Conservation (phyloP, 2,329 filamentous ascomycete genomes). For the Capronia americana region DNA sequence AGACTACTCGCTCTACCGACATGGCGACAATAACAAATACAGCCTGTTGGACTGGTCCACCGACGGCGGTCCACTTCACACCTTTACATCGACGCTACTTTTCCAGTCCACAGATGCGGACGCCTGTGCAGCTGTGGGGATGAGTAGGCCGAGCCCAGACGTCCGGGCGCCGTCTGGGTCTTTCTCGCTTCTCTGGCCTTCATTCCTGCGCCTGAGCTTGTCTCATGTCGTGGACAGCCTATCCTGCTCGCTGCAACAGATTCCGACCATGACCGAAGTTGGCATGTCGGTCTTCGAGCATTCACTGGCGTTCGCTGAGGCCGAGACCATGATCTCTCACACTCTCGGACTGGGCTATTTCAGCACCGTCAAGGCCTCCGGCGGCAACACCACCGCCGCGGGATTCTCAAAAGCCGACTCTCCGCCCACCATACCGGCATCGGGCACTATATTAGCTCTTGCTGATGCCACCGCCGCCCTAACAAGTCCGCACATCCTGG, state of each 20-base stretch:
- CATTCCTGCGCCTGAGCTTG: constrained; percentile 61
- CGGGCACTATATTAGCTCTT: constrained; percentile 48
- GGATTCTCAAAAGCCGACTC: constrained; percentile 53
- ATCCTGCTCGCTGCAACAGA: constrained; percentile 84
- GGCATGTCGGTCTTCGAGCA: constrained; percentile 98
- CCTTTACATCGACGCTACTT: constrained; percentile 72
- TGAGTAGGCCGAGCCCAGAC: constrained; percentile 65
- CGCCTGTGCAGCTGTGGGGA: constrained; percentile 76
- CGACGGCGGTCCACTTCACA: constrained; percentile 72
- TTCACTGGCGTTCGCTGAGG: constrained; percentile 93
- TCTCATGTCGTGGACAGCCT: constrained; percentile 91
- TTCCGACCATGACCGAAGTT: constrained; percentile 79
- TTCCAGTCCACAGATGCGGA: constrained; percentile 75
- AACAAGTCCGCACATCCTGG: constrained; percentile 66
- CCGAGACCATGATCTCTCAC: constrained; percentile 83
- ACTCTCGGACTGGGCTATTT: constrained; percentile 76
- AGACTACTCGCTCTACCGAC: constrained; percentile 71
- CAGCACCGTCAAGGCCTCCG: constrained; percentile 52
- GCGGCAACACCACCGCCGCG: constrained; percentile 14
- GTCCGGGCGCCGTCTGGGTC: constrained; percentile 73
- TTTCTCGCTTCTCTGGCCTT: constrained; percentile 67
- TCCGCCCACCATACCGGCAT: constrained; percentile 46
- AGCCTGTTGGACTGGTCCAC: constrained; percentile 74
- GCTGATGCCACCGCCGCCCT: constrained; percentile 37
- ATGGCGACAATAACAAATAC: constrained; percentile 69